Base-by-base conservation (phyloP, 2,329 filamentous ascomycete genomes). In the Paecilomyces dactylethromorphus region DNA sequence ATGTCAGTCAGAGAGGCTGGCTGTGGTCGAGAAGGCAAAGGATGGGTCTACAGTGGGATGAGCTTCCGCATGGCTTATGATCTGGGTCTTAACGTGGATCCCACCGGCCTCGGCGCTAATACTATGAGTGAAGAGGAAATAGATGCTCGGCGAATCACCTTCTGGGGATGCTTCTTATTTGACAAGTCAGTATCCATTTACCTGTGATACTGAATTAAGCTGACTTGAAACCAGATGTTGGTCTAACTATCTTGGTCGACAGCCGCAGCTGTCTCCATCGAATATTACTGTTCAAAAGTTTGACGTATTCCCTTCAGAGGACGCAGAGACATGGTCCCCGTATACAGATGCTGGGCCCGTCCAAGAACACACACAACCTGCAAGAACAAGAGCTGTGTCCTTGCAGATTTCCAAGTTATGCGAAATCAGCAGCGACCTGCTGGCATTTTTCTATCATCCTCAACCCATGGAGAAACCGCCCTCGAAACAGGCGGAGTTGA, bases 11-110 rank as follows among this genome's bases (percentile, higher is more conserved):
- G 94, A 61, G 94, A 99, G 77, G 94, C 93, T 2, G 94, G 94
- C 0, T 97, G 93, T 72, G 93, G 91, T 0, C 84, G 93, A 50
- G 94, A 97, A 76, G 91, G 91, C 45, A 96, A 94, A 74, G 94
- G 94, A 1, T 99, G 94, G 94, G 92, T 97, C 3, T 97, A 97
- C 74, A 96, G 91, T 68, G 93, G 94, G 55, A 97, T 99, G 90
- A 94, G 90, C 68, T 97, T 99, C 72, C 88, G 94, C 52, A 97
- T 99, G 93, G 93, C 92, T 0, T 90, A 89, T 72, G 94, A 99
- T 68, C 84, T 99, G 63, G 94, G 94, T 0, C 80, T 99, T 56
- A 96, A 97, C 68, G 84, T 97, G 18, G 90, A 96, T 68, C 84
- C 89, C 1, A 84, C 85, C 18, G 85, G 85, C 8, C 82, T 91